Evolutionary conservation across 805 yeast genomes (phyloP).

Genomic region (Helenozyma baotianmanensis): DNA sequence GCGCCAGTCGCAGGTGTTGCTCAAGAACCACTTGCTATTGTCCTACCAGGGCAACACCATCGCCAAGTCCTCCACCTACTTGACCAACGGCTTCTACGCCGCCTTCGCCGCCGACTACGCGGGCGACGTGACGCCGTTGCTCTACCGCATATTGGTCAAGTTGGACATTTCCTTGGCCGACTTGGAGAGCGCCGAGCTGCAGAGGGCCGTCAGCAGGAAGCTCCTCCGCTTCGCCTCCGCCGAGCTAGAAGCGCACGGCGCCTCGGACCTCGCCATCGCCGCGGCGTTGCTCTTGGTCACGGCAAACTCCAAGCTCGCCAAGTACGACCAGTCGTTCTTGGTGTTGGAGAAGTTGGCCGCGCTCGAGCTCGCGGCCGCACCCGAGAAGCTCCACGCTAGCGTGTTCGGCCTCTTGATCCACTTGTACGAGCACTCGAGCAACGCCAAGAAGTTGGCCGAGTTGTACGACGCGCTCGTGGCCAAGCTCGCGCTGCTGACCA

Average conservation of each 20-base stretch:
- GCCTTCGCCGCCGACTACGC: constrained; percentile 19
- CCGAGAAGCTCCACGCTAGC: constrained; percentile 6
- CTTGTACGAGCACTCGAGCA: constrained; percentile 7
- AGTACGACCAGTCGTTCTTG: constrained; percentile 22
- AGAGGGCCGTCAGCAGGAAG: constrained; percentile 17
- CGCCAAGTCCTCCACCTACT: constrained; percentile 20
- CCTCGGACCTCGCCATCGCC: constrained; percentile 17
- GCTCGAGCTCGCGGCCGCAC: constrained; percentile 5
- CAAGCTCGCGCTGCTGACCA: constrained; percentile 3
- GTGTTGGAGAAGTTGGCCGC: constrained; percentile 11
- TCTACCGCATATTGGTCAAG: constrained; percentile 26
- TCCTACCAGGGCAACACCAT: constrained; percentile 37
- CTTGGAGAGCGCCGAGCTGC: constrained; percentile 14
- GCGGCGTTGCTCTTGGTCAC: constrained; percentile 28
- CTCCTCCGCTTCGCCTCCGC: constrained; percentile 12
- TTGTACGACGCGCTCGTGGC: constrained; percentile 3
- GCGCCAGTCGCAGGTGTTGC: constrained; percentile 37
- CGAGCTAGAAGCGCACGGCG: constrained; percentile 12
- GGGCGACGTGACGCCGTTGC: constrained; percentile 29
- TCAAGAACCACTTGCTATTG: constrained; percentile 43
- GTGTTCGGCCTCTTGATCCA: constrained; percentile 8
- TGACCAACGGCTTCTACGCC: constrained; percentile 16
- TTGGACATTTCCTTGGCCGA: constrained; percentile 26
- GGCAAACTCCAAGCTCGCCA: constrained; percentile 16
- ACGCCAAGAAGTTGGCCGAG: constrained; percentile 2